These are phyloP conservation scores for Mycena venus DNA, from an alignment of 768 basidiomycete species.

Conservation along the genomic window DNA sequence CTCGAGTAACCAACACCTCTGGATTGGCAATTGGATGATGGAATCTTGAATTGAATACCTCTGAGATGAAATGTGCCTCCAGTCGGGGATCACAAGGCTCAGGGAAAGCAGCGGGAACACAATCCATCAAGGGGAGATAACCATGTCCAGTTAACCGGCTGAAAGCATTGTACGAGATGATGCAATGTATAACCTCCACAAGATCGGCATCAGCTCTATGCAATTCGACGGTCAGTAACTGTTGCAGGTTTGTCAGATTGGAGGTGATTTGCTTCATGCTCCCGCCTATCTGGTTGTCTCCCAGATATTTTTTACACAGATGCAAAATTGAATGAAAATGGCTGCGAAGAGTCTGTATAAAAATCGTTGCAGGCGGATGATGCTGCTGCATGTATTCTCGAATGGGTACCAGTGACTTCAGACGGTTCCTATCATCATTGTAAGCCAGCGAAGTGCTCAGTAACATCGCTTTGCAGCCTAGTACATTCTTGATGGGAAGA, in stretches of 20 bases:
- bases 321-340: not conserved
- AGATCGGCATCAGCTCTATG: not conserved
- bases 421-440: not conserved
- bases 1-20: not conserved
- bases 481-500: not conserved
- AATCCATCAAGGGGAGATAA: not conserved
- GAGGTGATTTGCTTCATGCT: not conserved
- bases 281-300: not conserved
- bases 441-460: slow-evolving; percentile 8
- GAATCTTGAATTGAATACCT: not conserved
- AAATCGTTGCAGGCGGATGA: not conserved
- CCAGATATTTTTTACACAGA: not conserved
- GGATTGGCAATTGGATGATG: not conserved
- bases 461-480: not conserved
- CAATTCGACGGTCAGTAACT: not conserved
- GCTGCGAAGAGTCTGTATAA: not conserved
- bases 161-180: not conserved
- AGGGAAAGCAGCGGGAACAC: not conserved
- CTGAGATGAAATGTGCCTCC: not conserved
- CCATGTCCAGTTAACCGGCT: not conserved
- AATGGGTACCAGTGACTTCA: no score
- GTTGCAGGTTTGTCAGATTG: not conserved
- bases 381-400: not conserved
- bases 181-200: not conserved
- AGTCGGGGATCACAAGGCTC: not conserved